Conservation (phyloP, 208 protist species). For the Leishmania amazonensis region DNA sequence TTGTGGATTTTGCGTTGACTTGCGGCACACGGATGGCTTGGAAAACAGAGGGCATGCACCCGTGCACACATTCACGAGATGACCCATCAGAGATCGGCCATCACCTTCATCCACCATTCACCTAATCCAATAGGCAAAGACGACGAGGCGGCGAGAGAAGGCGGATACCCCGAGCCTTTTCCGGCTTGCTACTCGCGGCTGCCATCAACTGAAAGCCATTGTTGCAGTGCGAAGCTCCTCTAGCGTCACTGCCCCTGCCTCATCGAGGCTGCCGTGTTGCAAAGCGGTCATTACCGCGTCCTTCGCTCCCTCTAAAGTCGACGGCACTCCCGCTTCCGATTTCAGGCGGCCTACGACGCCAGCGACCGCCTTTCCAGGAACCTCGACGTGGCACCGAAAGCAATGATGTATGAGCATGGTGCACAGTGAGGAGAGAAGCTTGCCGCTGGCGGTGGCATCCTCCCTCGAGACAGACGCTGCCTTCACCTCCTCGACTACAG, state of each 20-base stretch:
- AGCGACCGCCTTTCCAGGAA: conserved; percentile 64
- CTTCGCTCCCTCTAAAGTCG: conserved; percentile 33
- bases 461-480: conserved; percentile 25
- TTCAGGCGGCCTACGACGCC: conserved; percentile 50
- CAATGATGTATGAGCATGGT: conserved; percentile 48
- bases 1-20: too few relatives aligned
- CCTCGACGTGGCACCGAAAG: conserved; percentile 57
- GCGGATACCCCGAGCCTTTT: background rate
- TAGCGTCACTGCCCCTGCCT: conserved; percentile 28
- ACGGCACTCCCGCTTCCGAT: conserved; percentile 31
- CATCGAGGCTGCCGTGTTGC: conserved; percentile 28
- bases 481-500: conserved; percentile 25
- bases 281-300: conserved; percentile 47
- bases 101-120: background rate
- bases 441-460: conserved; percentile 42
- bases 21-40: background rate
- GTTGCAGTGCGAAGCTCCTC: conserved; percentile 42
- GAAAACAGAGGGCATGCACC: background rate
- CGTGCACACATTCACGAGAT: background rate
- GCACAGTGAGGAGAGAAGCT: conserved; percentile 54
- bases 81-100: background rate
- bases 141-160: background rate
- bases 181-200: background rate
- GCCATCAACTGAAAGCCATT: conserved; percentile 18
- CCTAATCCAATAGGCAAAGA: background rate